A percentile compares a stretch with the other conserved stretches of the same genome.
Evolutionary conservation across 257 asterid genomes (phyloP).

Genomic region (Rehmannia glutinosa): DNA sequence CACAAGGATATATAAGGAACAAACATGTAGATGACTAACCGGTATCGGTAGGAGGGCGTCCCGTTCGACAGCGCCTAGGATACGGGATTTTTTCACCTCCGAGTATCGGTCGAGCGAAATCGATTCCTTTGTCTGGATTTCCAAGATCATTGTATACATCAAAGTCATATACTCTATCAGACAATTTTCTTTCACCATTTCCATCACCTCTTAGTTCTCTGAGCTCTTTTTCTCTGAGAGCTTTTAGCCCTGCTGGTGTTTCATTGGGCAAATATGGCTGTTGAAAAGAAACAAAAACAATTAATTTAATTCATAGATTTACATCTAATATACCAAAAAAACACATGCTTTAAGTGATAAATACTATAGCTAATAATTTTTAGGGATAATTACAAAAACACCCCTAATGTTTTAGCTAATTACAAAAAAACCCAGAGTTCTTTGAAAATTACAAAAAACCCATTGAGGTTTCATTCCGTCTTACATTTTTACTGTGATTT

Average conservation of each 20-base stretch:
- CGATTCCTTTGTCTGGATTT: constrained; percentile 85
- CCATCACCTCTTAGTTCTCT: constrained; percentile 85
- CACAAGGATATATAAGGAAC: too few relatives aligned
- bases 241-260: constrained; percentile 81
- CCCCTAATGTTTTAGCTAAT: too few relatives aligned
- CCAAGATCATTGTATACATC: constrained; percentile 91
- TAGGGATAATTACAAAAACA: too few relatives aligned
- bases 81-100: constrained; percentile 73
- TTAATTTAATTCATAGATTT: not conserved
- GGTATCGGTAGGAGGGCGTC: constrained; percentile 67
- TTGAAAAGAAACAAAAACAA: not conserved
- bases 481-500: too few relatives aligned
- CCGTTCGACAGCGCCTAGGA: constrained; percentile 93
- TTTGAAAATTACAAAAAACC: too few relatives aligned
- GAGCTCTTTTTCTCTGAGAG: constrained; percentile 75
- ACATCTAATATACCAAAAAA: not conserved
- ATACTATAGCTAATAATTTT: too few relatives aligned
- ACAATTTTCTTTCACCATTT: constrained; percentile 61
- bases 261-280: constrained; percentile 91
- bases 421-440: too few relatives aligned
- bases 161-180: constrained; percentile 78
- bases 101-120: constrained; percentile 68
- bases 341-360: not conserved
- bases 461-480: too few relatives aligned
- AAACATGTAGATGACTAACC: constrained; percentile 35